These are phyloP conservation scores for Plenodomus lindquistii DNA, from an alignment of 2,329 filamentous ascomycete genomes.

Conservation along the genomic window DNA sequence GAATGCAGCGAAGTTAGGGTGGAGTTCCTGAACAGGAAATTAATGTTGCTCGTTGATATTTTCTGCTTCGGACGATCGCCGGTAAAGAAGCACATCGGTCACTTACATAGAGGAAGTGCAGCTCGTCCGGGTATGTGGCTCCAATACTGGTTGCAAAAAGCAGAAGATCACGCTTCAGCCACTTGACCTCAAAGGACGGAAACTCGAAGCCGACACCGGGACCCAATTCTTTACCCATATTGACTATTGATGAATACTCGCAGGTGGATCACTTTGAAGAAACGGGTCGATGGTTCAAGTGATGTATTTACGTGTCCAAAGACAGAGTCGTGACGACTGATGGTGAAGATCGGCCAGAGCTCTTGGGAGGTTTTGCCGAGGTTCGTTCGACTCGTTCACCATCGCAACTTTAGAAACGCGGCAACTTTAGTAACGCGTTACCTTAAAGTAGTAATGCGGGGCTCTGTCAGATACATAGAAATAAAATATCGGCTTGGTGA, in stretches of 20 bases:
- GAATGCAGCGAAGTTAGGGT: conserved; percentile 84
- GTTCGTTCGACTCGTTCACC: conserved; percentile 35
- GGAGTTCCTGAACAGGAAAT: conserved; percentile 68
- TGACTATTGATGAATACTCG: conserved; percentile 5
- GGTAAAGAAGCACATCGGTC: neutral
- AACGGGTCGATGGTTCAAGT: neutral
- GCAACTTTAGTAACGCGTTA: conserved; percentile 15
- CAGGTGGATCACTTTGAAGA: neutral
- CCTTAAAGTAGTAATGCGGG: conserved; percentile 4
- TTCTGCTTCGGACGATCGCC: too few relatives aligned
- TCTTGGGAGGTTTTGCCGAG: conserved; percentile 34
- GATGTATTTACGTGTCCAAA: neutral
- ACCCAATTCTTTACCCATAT: conserved; percentile 39
- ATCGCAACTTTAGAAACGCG: conserved; percentile 10
- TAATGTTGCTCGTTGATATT: conserved; percentile 1
- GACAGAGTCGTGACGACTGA: conserved; percentile 10
- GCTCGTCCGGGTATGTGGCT: conserved; percentile 74
- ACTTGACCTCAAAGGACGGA: conserved; percentile 73
- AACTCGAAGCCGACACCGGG: conserved; percentile 77
- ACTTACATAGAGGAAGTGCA: conserved; percentile 87
- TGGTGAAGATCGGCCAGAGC: conserved; percentile 28
- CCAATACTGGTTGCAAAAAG: conserved; percentile 92
- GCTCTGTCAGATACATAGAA: neutral
- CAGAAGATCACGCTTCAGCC: conserved; percentile 84
- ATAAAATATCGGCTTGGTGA: too few relatives aligned